phyloP scores from a whole-genome alignment of 2,329 filamentous ascomycete species.

The Claviceps capensis region DNA sequence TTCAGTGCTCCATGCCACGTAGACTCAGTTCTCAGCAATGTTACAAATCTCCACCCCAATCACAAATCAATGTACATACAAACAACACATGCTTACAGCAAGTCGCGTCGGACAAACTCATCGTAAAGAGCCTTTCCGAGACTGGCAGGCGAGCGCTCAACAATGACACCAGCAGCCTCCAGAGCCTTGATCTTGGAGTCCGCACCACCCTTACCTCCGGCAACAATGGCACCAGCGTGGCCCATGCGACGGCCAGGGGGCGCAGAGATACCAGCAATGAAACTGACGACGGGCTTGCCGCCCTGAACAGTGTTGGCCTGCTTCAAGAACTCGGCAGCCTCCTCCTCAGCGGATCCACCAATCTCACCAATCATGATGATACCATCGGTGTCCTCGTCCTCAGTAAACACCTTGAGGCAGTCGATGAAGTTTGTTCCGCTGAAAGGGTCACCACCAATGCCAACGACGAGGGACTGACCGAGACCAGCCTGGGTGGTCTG shows the following conservation, averaged over 20 bases:
- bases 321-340: conserved; percentile 92
- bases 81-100: conserved; percentile 50
- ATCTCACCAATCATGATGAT: conserved; percentile 99
- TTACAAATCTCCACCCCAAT: neutral
- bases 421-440: conserved; percentile 99
- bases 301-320: conserved; percentile 75
- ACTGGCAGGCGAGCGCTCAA: conserved; percentile 84
- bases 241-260: conserved; percentile 96
- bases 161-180: conserved; percentile 78
- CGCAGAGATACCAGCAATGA: conserved; percentile 96
- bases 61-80: conserved; percentile 3
- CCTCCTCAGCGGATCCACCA: conserved; percentile 92
- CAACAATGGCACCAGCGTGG: conserved; percentile 95
- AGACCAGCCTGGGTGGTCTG: conserved; percentile 96
- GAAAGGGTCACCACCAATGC: conserved; percentile 97
- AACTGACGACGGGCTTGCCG: conserved; percentile 88
- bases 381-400: conserved; percentile 92
- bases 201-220: conserved; percentile 92
- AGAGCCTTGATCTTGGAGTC: conserved; percentile 97
- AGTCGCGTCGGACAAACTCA: conserved; percentile 90
- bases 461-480: conserved; percentile 94
- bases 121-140: conserved; percentile 89
- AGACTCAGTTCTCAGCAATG: conserved; percentile 5
- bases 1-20: conserved; percentile 12
- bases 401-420: conserved; percentile 91